Conservation (phyloP, 768 basidiomycete species). For the Podaxis sp. region DNA sequence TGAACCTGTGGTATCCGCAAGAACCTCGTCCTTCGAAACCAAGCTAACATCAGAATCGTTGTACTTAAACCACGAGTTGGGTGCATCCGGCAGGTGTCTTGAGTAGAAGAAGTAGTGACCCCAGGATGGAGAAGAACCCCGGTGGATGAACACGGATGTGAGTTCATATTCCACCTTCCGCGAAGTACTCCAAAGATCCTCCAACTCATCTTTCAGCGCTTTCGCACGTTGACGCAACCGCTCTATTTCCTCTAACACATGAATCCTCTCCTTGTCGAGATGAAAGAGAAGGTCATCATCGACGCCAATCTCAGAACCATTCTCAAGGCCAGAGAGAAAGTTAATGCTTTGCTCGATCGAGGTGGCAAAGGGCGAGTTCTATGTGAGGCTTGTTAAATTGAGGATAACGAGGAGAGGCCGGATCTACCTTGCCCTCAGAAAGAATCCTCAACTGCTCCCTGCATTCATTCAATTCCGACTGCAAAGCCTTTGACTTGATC, state of each 20-base stretch:
- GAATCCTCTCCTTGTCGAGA: slow-evolving; percentile 48
- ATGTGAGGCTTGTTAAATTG: slow-evolving; percentile 4
- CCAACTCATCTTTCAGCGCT: slow-evolving; percentile 63
- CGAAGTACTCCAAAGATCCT: slow-evolving; percentile 70
- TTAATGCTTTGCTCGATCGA: slow-evolving; percentile 51
- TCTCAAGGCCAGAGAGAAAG: slow-evolving; percentile 51
- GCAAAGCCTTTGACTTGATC: slow-evolving; percentile 63
- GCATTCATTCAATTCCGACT: slow-evolving; percentile 55
- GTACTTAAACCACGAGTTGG: slow-evolving; percentile 93
- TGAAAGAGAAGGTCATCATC: slow-evolving; percentile 52
- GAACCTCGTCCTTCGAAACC: slow-evolving; percentile 76
- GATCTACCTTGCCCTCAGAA: slow-evolving; percentile 64
- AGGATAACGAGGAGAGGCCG: neutral
- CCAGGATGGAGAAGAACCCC: slow-evolving; percentile 81
- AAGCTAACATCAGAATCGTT: slow-evolving; percentile 86
- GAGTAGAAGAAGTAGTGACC: slow-evolving; percentile 98
- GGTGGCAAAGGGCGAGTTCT: slow-evolving; percentile 60
- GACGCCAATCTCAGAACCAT: slow-evolving; percentile 41
- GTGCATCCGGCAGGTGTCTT: slow-evolving; percentile 72
- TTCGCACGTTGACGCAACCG: slow-evolving; percentile 43
- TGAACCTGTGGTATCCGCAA: slow-evolving; percentile 86
- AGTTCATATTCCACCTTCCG: slow-evolving; percentile 76
- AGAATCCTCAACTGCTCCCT: slow-evolving; percentile 68
- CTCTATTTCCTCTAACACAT: slow-evolving; percentile 54
- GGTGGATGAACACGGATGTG: slow-evolving; percentile 92